Evolutionary conservation across 1,139 yeast species (phyloP).

Genomic region (Hansenula lynferdii): DNA sequence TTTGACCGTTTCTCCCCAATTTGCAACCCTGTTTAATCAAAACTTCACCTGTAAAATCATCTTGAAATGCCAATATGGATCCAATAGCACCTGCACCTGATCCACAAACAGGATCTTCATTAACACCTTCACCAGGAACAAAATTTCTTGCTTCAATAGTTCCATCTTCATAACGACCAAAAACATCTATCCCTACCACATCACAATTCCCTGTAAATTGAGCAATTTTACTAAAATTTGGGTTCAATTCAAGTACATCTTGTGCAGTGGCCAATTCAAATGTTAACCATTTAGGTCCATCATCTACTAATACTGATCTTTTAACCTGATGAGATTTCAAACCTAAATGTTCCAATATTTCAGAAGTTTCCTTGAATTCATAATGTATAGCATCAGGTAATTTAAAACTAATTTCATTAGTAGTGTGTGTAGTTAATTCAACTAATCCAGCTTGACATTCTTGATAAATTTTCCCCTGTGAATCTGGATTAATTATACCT

Average conservation of each 20-base stretch:
- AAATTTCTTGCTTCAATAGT: conserved; percentile 33
- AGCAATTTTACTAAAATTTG: conserved; percentile 26
- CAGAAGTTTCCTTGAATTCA: conserved; percentile 15
- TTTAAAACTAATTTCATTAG: conserved; percentile 15
- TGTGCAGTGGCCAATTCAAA: conserved; percentile 27
- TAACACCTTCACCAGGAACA: conserved; percentile 31
- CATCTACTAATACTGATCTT: conserved; percentile 26
- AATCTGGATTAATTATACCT: conserved; percentile 14
- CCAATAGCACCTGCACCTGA: conserved; percentile 40
- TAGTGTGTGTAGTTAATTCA: conserved; percentile 23
- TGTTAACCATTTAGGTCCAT: conserved; percentile 42
- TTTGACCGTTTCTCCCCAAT: conserved; percentile 30
- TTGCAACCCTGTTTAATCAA: conserved; percentile 33
- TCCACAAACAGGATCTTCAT: conserved; percentile 52
- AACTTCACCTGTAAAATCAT: conserved; percentile 16
- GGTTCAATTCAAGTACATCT: conserved; percentile 27
- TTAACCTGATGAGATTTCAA: conserved; percentile 13
- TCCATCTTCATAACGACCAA: conserved; percentile 26
- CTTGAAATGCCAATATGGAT: conserved; percentile 23
- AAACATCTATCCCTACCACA: conserved; percentile 33
- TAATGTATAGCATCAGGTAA: conserved; percentile 26
- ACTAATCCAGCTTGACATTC: conserved; percentile 42
- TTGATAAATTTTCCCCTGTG: conserved; percentile 32
- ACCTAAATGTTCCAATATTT: conserved; percentile 23
- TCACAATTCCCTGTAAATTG: conserved; percentile 16